Evolutionary conservation across 352 stramenopile species (phyloP), one percentile per base, ranked within the genome.

Genomic region (Phytophthora constricta): DNA sequence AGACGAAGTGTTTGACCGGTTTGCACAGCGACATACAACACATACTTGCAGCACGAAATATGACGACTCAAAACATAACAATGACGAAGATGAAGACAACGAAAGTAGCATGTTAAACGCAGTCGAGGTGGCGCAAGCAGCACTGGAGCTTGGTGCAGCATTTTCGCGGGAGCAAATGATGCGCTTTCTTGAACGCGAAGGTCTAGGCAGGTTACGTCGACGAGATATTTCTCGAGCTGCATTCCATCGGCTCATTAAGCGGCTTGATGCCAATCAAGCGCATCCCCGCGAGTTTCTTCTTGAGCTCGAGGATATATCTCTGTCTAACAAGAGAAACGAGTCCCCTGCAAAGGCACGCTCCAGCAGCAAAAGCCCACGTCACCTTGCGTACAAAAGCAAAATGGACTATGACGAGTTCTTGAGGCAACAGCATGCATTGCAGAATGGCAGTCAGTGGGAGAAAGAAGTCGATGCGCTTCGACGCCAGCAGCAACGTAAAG

Each of bases 81-180:
- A 58, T 31, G 71, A 80, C 17, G 62, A 76, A 14, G 72, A 86
- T 23, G 61, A 77, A 39, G 65, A 70, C 1, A 37, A 62, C 14
- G 3, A 4, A 22, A 57, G 23, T 9, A 59, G 37, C 4, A 68
- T 64, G 45, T 20, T 89, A 26, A 80, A 72, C 31, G 74, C 72
- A 5, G 59, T 89, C 2, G 80, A 91, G 57, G 81, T 83, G 7
- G 76, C 81, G 4, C 86, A 95, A 72, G 86, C 84, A 39, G 66
- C 88, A n/a, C 60, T 83, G n/a, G 84, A 94, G 31, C 70, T 95
- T 20, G 84, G 83, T 14, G 58, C 84, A n/a, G 70, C 62, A 22
- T 90, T 79, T 31, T 86, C 79, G 20, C 81, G 73, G 5, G 81
- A 87, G 37, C 84, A 91, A 64, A 60, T 92, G 17, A 47, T 94